Percentiles rank a stretch among this genome's conserved stretches.
Evolutionary conservation across 805 yeast species (phyloP).

Genomic region (Ogataea nitratoaversa): DNA sequence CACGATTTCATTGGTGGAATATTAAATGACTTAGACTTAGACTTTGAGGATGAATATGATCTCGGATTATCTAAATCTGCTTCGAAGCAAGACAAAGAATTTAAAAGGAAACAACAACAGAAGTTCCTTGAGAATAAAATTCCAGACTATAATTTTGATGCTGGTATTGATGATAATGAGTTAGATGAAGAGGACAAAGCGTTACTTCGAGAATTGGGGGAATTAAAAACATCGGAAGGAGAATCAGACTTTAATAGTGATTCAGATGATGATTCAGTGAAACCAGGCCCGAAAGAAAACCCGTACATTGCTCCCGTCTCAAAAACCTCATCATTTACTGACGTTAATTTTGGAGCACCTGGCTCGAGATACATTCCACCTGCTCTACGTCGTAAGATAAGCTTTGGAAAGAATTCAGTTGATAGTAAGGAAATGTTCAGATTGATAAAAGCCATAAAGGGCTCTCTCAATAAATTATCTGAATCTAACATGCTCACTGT

Average conservation of each 20-base stretch:
- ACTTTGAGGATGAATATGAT: conserved; percentile 22
- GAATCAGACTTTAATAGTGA: conserved; percentile 18
- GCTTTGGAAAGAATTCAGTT: conserved; percentile 26
- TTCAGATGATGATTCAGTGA: conserved; percentile 18
- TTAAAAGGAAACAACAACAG: conserved; percentile 17
- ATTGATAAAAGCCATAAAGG: conserved; percentile 64
- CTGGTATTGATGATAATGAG: conserved; percentile 30
- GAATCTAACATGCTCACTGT: conserved; percentile 77
- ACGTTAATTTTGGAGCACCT: conserved; percentile 10
- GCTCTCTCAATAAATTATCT: conserved; percentile 82
- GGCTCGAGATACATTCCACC: conserved; percentile 76
- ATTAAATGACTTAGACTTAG: conserved; percentile 68
- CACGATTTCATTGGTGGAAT: conserved; percentile 82
- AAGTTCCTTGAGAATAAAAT: too few relatives aligned
- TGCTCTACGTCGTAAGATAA: conserved; percentile 59
- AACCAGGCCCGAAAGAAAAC: conserved; percentile 50
- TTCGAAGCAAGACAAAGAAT: conserved; percentile 3
- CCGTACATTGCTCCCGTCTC: conserved; percentile 71
- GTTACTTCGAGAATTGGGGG: conserved; percentile 29
- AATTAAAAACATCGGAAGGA: conserved; percentile 20
- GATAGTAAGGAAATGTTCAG: conserved; percentile 44
- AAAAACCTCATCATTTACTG: neutral
- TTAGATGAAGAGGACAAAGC: conserved; percentile 30
- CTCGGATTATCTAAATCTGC: neutral
- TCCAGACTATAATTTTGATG: conserved; percentile 19